Conservation (phyloP, 106 monocot species). For the Dioscorea alata region DNA sequence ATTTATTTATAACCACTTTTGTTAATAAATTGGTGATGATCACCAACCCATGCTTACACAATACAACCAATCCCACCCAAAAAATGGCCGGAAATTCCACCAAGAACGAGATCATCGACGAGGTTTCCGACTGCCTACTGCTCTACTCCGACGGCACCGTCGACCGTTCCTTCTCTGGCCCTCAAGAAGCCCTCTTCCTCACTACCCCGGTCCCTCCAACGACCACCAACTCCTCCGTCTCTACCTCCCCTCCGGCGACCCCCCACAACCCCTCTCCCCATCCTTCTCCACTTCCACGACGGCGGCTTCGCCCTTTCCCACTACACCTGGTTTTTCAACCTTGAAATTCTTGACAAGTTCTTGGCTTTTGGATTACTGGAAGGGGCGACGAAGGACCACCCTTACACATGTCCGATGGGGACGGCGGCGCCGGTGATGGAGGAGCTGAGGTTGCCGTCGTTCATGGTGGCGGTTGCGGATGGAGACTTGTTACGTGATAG, state of each 20-base stretch:
- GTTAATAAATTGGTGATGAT: too few species aligned
- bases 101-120: constrained; percentile 53
- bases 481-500: constrained; percentile 57
- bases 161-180: constrained; percentile 82
- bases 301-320: constrained; percentile 85
- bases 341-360: constrained; percentile 77
- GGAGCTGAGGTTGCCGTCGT: constrained; percentile 35
- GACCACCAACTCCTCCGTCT: constrained; percentile 37
- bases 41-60: too few species aligned
- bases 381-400: constrained; percentile 66
- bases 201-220: constrained; percentile 40
- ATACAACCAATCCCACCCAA: too few species aligned
- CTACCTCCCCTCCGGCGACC: constrained; percentile 35
- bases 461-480: constrained; percentile 69
- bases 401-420: constrained; percentile 73
- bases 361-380: constrained; percentile 40
- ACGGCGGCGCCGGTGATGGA: constrained; percentile 30
- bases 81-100: too few species aligned
- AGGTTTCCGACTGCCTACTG: constrained; percentile 82
- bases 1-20: too few species aligned
- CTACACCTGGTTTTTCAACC: constrained; percentile 56
- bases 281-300: constrained; percentile 78
- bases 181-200: constrained; percentile 50
- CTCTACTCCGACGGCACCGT: constrained; percentile 69
- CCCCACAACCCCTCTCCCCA: constrained; percentile 11